Evolutionary conservation across 2,329 filamentous ascomycete genomes (phyloP), one percentile per base, ranked within the genome.

Genomic region (Xylaria sp.): DNA sequence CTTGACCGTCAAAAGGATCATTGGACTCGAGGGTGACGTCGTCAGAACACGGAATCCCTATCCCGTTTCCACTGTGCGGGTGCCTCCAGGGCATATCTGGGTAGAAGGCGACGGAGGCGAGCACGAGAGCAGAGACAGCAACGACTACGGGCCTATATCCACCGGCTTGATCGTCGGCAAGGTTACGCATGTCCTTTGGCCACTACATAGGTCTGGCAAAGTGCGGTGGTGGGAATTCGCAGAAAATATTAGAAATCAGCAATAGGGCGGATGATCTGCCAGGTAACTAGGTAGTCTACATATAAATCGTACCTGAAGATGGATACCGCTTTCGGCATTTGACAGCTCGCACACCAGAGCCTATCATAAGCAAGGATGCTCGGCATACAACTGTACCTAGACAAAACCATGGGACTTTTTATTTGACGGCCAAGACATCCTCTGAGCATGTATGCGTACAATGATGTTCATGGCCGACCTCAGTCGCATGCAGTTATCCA

Each of bases 1-100:
- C 19, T 76, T 87, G 39, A 85, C 85, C 0, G 84, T 97, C 29
- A 99, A 99, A 76, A 81, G 94, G 39, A 82, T 99, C 9, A 79
- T 97, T 21, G 94, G 84, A 0, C 67, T 97, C 3, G 87, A 88
- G 48, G 92, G 92, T 8, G 93, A 97, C 68, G 77, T 84, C 1
- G 84, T 97, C 24, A 79, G 76, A 50, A 89, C 89, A 39, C 79
- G 83, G 52, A 71, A 77, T 48, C 86, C 85, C 17, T 88, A 85
- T 67, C 79, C 83, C 7, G 70, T 78, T 16, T 63, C 75, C 1
- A 78, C 72, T 7, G 76, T 89, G 42, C 80, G 81, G 58, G 83
- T 99, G 19, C 93, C 92, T 4, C 81, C 81, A 58, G 91, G 91
- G 17, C 92, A 97, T 75, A 81, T 97, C 22, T 99, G 94, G 94